Conservation (phyloP, 2,329 filamentous ascomycete species). For the Fusarium paranaense region DNA sequence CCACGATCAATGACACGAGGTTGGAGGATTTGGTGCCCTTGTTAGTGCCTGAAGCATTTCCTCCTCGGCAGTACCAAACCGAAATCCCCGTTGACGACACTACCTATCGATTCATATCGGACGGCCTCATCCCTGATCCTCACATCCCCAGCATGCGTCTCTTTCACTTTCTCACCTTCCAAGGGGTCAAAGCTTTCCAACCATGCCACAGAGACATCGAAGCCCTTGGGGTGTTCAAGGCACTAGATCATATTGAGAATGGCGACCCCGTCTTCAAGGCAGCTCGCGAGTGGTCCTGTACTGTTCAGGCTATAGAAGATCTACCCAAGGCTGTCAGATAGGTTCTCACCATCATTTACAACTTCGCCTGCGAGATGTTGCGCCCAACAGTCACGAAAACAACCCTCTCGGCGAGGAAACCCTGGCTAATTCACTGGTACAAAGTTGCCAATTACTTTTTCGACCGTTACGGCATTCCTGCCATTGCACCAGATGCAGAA, state of each 20-base stretch:
- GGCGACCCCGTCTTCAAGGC: slow-evolving; percentile 43
- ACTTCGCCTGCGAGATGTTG: slow-evolving; percentile 47
- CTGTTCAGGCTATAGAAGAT: slow-evolving; percentile 32
- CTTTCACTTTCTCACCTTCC: slow-evolving; percentile 44
- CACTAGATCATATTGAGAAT: slow-evolving; percentile 37
- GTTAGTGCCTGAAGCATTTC: neutral
- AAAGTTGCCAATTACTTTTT: slow-evolving; percentile 43
- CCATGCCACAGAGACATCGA: slow-evolving; percentile 44
- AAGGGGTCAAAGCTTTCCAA: slow-evolving; percentile 44
- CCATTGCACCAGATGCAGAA: slow-evolving; percentile 35
- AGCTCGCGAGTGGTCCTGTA: slow-evolving; percentile 49
- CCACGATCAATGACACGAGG: neutral
- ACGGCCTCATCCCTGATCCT: slow-evolving; percentile 39
- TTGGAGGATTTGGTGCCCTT: neutral
- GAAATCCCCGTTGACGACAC: slow-evolving; percentile 40
- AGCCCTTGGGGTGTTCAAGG: slow-evolving; percentile 33
- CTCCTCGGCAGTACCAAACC: neutral
- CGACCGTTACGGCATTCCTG: slow-evolving; percentile 14
- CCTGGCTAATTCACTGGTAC: slow-evolving; percentile 48
- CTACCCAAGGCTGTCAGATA: slow-evolving; percentile 48
- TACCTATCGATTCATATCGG: slow-evolving; percentile 38
- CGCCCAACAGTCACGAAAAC: slow-evolving; percentile 21
- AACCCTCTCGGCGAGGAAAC: slow-evolving; percentile 39
- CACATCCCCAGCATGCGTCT: slow-evolving; percentile 38
- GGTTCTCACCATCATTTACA: slow-evolving; percentile 48